Base-by-base conservation (phyloP, 225 moss, liverwort and hornwort genomes). In the Marchantia polymorpha region DNA sequence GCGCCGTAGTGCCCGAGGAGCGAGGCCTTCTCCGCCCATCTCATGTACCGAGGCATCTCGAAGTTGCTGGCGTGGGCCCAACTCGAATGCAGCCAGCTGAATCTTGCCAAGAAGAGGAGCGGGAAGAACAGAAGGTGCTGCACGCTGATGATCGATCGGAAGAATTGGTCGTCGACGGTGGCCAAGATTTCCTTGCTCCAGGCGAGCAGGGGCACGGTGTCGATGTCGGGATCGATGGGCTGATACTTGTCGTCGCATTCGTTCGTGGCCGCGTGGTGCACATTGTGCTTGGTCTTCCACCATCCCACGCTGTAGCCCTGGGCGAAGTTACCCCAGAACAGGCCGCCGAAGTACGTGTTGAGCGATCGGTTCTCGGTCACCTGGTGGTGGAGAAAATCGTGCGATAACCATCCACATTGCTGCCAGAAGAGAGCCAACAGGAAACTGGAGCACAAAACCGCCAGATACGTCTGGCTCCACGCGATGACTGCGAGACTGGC, bases 231-330 rank as follows among this genome's bases (percentile, higher is more conserved):
- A 82, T 97, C 97, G 22, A 97, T 81, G 12, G 94, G 97, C 16
- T 90, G 83, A 63, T 93, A 99, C 59, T 86, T 87, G 66, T 92
- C 85, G 81, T 99, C 95, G 66, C 99, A 99, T 81, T 95, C 93
- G 61, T 99, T 95, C 30, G 99, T 93, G 52, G 99, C 95, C 72
- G 99, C 95, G 79, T 99, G 99, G 83, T 99, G 95, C 77, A 91
- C 82, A 66, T 95, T 99, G 76, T 99, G 99, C 80, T 99, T 99
- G 1, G 83, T 91, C 85, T 93, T 99, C 99, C 99, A 99, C 99
- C 99, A 99, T 50, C 85, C 82, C 31, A 90, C 89, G 81, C 95
- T 95, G 78, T 92, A 99, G 17, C 95, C 95, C 79, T 95, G 77
- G 47, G 90, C 60, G 3, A 92, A 82, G 66, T 95, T 95, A 6